Percentiles rank a stretch among this genome's conserved stretches.
These are phyloP conservation scores for Cymbopogon flexuosus DNA, from an alignment of 202 grass and related monocot species.

Conservation along the genomic window DNA sequence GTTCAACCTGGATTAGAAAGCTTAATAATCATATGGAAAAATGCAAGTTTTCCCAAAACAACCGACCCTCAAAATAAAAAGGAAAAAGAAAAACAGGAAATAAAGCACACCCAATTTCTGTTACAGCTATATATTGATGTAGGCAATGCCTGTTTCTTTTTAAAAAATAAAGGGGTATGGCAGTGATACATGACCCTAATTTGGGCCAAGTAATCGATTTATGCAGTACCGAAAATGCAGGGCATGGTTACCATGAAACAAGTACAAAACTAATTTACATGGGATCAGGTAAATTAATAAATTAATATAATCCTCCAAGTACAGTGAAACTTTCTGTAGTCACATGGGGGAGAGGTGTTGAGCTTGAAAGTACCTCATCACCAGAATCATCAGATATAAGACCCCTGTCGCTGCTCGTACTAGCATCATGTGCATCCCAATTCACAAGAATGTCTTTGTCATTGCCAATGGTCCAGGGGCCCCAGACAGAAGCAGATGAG, in stretches of 20 bases:
- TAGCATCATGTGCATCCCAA: slow-evolving; percentile 20
- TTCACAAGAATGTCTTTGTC: not conserved
- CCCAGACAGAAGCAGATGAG: slow-evolving; percentile 16
- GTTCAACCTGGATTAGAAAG: not conserved
- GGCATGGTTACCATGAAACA: not conserved
- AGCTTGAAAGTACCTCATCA: slow-evolving; percentile 52
- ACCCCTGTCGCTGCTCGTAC: not conserved
- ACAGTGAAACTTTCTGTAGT: not conserved
- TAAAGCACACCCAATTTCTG: not conserved
- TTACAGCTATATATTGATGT: not conserved
- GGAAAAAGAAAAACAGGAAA: not conserved
- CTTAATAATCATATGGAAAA: no score
- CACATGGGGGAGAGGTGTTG: not conserved
- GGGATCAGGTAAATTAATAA: not conserved
- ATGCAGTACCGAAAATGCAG: not conserved
- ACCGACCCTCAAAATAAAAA: not conserved
- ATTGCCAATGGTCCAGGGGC: not conserved
- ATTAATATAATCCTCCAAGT: not conserved
- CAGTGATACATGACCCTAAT: not conserved
- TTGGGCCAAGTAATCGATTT: not conserved
- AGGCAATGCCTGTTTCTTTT: not conserved
- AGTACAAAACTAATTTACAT: not conserved
- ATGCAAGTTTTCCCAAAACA: not conserved
- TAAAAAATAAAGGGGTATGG: not conserved
- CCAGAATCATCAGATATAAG: slow-evolving; percentile 33